phyloP scores from a whole-genome alignment of 208 protist genomes.

The Crithidia mellificae region DNA sequence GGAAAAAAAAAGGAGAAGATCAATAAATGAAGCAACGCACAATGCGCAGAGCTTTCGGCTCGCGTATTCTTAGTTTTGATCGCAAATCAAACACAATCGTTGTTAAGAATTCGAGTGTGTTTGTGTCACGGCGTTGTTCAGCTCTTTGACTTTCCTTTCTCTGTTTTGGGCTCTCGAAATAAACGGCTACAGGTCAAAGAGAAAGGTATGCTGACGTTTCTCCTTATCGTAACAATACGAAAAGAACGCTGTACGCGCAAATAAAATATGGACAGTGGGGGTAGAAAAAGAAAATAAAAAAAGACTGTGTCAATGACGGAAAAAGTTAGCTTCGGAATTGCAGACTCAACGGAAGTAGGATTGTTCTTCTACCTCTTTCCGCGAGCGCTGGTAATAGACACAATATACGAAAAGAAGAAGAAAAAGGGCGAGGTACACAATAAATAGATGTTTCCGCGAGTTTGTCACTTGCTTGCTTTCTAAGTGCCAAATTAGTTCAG shows the following conservation, averaged over 20 bases:
- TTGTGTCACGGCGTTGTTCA: too few relatives aligned
- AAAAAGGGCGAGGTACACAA: neutral
- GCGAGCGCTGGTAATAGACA: neutral
- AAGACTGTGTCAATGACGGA: neutral
- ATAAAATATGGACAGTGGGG: too few relatives aligned
- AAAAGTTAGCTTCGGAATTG: neutral
- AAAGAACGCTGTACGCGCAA: neutral
- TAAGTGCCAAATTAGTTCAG: too few relatives aligned
- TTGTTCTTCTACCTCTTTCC: neutral
- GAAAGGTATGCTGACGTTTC: neutral
- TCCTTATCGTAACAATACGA: neutral
- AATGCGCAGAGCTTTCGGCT: too few relatives aligned
- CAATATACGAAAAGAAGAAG: neutral
- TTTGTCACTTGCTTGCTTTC: neutral
- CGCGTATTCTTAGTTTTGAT: too few relatives aligned
- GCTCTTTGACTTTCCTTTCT: neutral
- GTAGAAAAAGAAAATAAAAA: neutral
- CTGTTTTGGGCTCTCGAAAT: neutral
- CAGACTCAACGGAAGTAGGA: neutral
- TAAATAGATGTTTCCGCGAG: neutral
- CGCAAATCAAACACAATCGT: too few relatives aligned
- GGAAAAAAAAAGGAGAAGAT: too few relatives aligned
- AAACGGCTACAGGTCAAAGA: slow-evolving; percentile 1
- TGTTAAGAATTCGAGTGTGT: too few relatives aligned
- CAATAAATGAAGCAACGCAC: too few relatives aligned